Base-by-base conservation (phyloP, 2,329 filamentous ascomycete species). In the Sporothrix luriei region DNA sequence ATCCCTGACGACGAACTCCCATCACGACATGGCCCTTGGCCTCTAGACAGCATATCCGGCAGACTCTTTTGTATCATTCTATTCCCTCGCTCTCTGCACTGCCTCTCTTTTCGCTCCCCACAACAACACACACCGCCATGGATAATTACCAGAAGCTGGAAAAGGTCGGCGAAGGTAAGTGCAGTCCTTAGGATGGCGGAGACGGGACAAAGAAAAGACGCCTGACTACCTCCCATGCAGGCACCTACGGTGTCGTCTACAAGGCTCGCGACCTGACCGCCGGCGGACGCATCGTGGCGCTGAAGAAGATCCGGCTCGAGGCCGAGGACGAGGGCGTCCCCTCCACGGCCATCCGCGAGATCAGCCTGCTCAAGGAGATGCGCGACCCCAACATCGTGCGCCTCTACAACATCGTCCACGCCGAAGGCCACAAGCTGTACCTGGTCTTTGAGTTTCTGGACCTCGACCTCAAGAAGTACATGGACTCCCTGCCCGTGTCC, bases 61-160 rank as follows among this genome's bases (percentile, higher is more conserved):
- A 64, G 13, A 48, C 40, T 7, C 9, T 26, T 43, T 62, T 21
- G 10, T 21, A 21, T 24, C 26, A 24, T 10, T 13, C 3, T n/a
- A 19, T 14, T 48, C 59, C 24, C 61, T 33, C 19, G 26, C 26
- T 51, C 21, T 38, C 21, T 26, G 9, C 40, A 33, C 26, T 29
- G 57, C 14, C 21, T 54, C n/a, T 33, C 57, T 43, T 33, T 29
- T 19, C 33, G 38, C n/a, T 21, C 24, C 16, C 19, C 24, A 49
- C n/a, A 46, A 9, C 14, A 13, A 29, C n/a, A 38, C 43, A 19
- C 33, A 38, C 9, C 48, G 33, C 46, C 74, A 95, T 95, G 92
- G 92, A 95, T 80, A 94, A 95, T 82, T 95, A 95, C 80, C 91
- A 95, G 82, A 94, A 94, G 82, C 88, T 96, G 76, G 92, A 96